A percentile compares a stretch with the other conserved stretches of the same genome.
These are phyloP conservation scores for Auxenochlorella pyrenoidosa DNA, from an alignment of 139 green algal genomes.

Conservation along the genomic window DNA sequence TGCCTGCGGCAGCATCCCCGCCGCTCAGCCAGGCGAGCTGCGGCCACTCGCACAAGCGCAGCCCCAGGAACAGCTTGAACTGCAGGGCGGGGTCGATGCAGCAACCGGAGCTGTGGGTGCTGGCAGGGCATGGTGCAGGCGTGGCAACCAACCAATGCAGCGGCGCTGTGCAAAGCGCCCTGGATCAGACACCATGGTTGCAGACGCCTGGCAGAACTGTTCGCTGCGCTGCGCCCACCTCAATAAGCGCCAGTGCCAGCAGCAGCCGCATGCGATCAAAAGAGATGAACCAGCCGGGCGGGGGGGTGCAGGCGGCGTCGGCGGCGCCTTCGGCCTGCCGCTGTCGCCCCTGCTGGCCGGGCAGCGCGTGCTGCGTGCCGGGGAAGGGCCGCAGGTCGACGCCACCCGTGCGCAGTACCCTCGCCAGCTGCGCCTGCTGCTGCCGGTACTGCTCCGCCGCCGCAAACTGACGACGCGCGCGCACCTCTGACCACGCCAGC, in stretches of 20 bases:
- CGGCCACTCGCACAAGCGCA: constrained; percentile 4
- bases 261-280: constrained; percentile 12
- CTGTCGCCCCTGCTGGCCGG: too few relatives aligned
- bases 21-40: neutral
- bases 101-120: neutral
- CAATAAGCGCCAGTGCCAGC: neutral
- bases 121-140: neutral
- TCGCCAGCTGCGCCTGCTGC: neutral
- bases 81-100: neutral
- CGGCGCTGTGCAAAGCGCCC: too few relatives aligned
- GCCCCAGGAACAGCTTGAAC: neutral
- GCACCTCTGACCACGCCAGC: neutral
- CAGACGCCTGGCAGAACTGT: neutral
- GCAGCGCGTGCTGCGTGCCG: neutral
- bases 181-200: neutral
- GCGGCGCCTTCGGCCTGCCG: too few relatives aligned
- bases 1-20: neutral
- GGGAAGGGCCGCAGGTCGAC: neutral
- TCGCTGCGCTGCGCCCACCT: neutral
- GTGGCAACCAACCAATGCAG: neutral
- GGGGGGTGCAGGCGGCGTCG: too few relatives aligned
- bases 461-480: neutral
- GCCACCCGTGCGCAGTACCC: neutral
- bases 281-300: neutral
- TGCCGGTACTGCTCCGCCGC: neutral